These are phyloP conservation scores for Cyclocybe aegerita DNA, from an alignment of 768 basidiomycete species.

Conservation along the genomic window DNA sequence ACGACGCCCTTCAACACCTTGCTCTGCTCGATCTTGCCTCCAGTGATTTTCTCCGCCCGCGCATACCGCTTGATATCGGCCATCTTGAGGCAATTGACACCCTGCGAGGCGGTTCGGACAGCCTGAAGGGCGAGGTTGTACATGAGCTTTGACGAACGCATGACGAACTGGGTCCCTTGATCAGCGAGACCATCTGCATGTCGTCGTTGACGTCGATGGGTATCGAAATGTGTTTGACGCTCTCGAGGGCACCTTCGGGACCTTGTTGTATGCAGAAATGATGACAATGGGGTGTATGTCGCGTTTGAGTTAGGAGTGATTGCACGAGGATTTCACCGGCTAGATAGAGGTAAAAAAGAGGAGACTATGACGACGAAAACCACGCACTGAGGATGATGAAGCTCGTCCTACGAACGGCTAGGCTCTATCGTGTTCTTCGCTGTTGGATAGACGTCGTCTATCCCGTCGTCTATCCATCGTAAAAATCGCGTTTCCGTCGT, in stretches of 20 bases:
- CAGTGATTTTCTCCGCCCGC: constrained; percentile 95
- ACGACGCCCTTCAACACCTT: constrained; percentile 94
- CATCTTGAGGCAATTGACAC: too few species aligned
- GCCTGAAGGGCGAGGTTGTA: constrained; percentile 92
- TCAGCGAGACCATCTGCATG: constrained; percentile 90
- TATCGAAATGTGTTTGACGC: constrained; percentile 85
- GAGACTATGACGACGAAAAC: background rate
- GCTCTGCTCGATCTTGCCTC: constrained; percentile 95
- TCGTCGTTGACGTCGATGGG: constrained; percentile 85
- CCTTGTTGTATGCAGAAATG: constrained; percentile 97
- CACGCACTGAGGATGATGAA: constrained; percentile 91
- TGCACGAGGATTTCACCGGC: constrained; percentile 99
- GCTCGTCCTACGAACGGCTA: constrained; percentile 94
- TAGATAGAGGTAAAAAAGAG: constrained; percentile 2
- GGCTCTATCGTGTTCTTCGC: constrained; percentile 99
- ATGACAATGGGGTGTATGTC: too few species aligned
- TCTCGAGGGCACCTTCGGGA: constrained; percentile 87
- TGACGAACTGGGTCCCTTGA: constrained; percentile 98
- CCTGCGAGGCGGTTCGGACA: constrained; percentile 84
- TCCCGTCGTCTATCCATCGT: too few species aligned
- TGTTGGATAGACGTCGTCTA: constrained; percentile 97
- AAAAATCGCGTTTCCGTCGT: constrained; percentile 99
- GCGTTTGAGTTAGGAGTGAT: constrained; percentile 88
- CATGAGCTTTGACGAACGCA: constrained; percentile 97
- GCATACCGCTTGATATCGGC: constrained; percentile 99